Conservation (phyloP, 495 filamentous ascomycete genomes). For the Thozetella sp. region DNA sequence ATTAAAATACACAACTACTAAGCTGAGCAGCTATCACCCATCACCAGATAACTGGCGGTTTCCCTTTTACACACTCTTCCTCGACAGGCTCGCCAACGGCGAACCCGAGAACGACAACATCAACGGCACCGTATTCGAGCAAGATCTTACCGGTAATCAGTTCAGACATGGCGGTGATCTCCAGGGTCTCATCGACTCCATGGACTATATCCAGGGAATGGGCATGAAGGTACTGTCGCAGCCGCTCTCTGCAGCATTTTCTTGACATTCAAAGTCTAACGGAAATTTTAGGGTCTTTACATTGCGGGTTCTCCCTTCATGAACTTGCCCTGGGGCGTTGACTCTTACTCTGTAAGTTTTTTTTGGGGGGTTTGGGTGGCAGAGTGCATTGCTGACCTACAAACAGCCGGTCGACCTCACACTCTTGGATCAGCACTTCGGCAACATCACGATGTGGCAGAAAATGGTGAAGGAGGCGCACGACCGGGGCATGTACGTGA, state of each 20-base stretch:
- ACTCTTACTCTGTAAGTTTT: conserved; percentile 52
- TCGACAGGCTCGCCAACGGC: conserved; percentile 71
- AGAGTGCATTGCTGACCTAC: neutral
- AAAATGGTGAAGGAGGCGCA: conserved; percentile 66
- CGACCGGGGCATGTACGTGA: conserved; percentile 70
- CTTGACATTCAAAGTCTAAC: neutral
- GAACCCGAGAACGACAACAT: conserved; percentile 72
- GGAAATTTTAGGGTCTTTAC: conserved; percentile 58
- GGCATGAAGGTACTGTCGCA: conserved; percentile 63
- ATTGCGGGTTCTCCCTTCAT: conserved; percentile 66
- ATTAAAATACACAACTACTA: conserved; percentile 62
- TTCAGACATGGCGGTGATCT: conserved; percentile 74
- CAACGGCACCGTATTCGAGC: conserved; percentile 71
- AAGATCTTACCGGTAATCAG: conserved; percentile 67
- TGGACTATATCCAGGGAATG: conserved; percentile 77
- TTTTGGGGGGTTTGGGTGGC: conserved; percentile 7
- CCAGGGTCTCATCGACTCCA: conserved; percentile 61
- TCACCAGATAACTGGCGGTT: conserved; percentile 72
- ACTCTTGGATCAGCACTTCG: conserved; percentile 21
- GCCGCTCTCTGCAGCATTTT: neutral
- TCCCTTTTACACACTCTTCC: conserved; percentile 69
- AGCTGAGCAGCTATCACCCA: conserved; percentile 55
- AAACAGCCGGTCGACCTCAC: conserved; percentile 21
- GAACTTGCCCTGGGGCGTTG: conserved; percentile 66
- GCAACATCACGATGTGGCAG: conserved; percentile 65